A percentile compares a stretch with the other conserved stretches of the same genome.
These are phyloP conservation scores for Sporothrix brunneoviolacea DNA, from an alignment of 2,329 filamentous ascomycete genomes.

Conservation along the genomic window DNA sequence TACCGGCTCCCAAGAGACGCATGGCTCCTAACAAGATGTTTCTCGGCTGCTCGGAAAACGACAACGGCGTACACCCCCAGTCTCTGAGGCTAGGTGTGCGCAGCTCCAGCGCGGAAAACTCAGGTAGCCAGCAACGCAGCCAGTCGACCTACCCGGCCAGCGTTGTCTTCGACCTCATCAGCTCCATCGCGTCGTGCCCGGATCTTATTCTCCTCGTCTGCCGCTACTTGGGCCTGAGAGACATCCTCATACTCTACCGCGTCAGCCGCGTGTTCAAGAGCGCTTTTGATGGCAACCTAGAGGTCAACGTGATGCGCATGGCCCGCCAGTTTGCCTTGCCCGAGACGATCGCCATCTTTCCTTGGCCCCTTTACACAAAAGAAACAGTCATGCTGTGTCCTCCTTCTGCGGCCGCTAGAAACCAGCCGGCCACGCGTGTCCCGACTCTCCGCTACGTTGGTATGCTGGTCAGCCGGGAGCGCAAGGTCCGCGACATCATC, in stretches of 20 bases:
- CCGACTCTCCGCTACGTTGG: slow-evolving; percentile 54
- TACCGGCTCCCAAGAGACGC: no score
- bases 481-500: slow-evolving; percentile 55
- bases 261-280: slow-evolving; percentile 57
- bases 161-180: slow-evolving; percentile 35
- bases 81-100: no score
- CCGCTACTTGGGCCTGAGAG: slow-evolving; percentile 44
- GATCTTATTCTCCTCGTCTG: slow-evolving; percentile 51
- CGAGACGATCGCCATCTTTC: slow-evolving; percentile 50
- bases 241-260: slow-evolving; percentile 58
- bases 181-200: slow-evolving; percentile 35
- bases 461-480: slow-evolving; percentile 56
- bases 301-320: slow-evolving; percentile 51
- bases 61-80: no score
- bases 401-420: no score
- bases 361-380: slow-evolving; percentile 51
- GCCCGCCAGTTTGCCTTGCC: slow-evolving; percentile 45
- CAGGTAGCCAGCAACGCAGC: no score
- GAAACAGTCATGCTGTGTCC: slow-evolving; percentile 21
- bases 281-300: slow-evolving; percentile 52
- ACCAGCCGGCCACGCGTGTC: no score
- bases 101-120: no score
- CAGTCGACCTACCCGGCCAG: background rate
- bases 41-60: no score
- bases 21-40: no score